Evolutionary conservation across 345 rosid species (phyloP), one percentile per base, ranked within the genome.

Genomic region (Sonneratia alba): DNA sequence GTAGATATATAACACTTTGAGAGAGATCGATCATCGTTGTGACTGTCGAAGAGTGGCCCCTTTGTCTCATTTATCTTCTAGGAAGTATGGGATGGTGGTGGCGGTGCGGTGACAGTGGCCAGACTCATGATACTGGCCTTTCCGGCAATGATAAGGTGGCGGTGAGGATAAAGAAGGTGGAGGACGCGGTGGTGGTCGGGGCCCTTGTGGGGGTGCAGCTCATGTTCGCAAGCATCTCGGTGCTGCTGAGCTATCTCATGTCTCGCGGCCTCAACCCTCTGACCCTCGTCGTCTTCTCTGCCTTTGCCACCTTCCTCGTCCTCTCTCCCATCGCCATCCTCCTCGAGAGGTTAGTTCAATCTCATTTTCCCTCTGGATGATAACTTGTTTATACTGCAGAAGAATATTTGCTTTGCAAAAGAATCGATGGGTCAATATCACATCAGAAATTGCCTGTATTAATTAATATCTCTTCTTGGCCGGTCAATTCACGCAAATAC

Each of bases 161-260:
- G 38, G 2, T 13, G 66, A 62, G 37, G 66, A 3, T 12, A 16
- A 45, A 64, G 82, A 79, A 78, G 72, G 42, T 70, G 78, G 2
- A 89, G 66, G 97, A 91, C 59, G 55, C 77, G 72, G 77, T 67
- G 59, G 79, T 88, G 24, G 64, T 86, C 27, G 96, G 88, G 47
- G 98, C 96, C 16, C 79, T 89, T 77, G 69, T 89, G 32, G 82
- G 56, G 43, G 83, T 88, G 73, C 99, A 91, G 76, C 79, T 92
- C 77, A 82, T 89, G 13, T 88, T 86, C 67, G 96, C 98, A 40
- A 97, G 87, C 9, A 89, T 83, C 73, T 80, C 99, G 0, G 70
- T 89, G 70, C 80, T 91, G 65, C 79, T 86, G 84, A 84, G 89
- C 76, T 87, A 91, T 81, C 78, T 96, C 59, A 87, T 92, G 96